Percentiles rank a stretch among this genome's conserved stretches.
Conservation (phyloP, 1,284 basidiomycete genomes). For the Stereum hirsutum region DNA sequence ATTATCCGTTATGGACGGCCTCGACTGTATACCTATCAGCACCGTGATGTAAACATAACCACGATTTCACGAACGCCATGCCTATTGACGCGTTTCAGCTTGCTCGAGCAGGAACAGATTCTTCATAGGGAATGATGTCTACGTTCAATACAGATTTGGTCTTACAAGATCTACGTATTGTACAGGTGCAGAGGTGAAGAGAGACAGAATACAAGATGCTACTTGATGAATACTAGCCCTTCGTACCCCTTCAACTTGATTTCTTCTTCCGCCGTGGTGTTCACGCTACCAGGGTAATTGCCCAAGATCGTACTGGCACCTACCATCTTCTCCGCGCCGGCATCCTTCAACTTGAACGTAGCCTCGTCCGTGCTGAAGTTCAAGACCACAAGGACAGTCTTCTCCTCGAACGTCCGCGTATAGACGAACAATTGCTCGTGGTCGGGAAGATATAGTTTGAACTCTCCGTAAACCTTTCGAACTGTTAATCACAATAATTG, state of each 20-base stretch:
- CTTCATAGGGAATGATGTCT: too few relatives aligned
- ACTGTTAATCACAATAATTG: neutral
- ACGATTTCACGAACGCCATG: too few relatives aligned
- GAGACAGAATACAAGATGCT: too few relatives aligned
- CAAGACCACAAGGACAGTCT: slow-evolving; percentile 34
- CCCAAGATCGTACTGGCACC: neutral
- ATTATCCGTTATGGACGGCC: too few relatives aligned
- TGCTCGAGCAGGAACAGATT: too few relatives aligned
- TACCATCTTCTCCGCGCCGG: neutral
- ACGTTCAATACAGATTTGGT: too few relatives aligned
- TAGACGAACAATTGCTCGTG: slow-evolving; percentile 51
- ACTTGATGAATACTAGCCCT: too few relatives aligned
- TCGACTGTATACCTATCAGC: too few relatives aligned
- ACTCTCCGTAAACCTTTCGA: slow-evolving; percentile 47
- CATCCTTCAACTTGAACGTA: slow-evolving; percentile 12
- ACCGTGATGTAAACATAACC: too few relatives aligned
- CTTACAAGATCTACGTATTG: too few relatives aligned
- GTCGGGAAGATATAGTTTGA: slow-evolving; percentile 32
- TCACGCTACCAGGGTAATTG: neutral
- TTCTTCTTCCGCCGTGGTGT: neutral
- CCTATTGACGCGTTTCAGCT: too few relatives aligned
- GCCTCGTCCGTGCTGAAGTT: slow-evolving; percentile 37
- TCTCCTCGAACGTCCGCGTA: slow-evolving; percentile 30
- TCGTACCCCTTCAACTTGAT: neutral
- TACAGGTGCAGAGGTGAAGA: too few relatives aligned